These are phyloP conservation scores for Colletotrichum navitas DNA, from an alignment of 2,329 filamentous ascomycete genomes.

Conservation along the genomic window DNA sequence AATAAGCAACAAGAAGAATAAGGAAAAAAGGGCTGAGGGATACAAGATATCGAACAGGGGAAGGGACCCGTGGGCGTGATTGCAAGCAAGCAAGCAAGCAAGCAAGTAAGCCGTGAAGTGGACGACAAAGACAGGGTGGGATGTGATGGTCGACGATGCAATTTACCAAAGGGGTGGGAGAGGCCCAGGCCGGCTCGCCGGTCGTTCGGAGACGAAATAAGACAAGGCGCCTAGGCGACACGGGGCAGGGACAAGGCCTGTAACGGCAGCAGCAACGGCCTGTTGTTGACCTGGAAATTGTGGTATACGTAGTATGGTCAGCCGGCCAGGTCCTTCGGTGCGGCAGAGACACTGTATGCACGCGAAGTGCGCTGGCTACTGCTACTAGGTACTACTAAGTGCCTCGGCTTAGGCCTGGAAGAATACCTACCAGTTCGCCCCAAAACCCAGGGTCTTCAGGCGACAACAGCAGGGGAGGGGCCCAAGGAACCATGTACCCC, in stretches of 20 bases:
- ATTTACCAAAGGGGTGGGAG: constrained; percentile 9
- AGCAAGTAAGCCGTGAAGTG: constrained; percentile 16
- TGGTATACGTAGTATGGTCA: not conserved
- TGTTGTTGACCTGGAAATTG: constrained; percentile 16
- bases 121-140: constrained; percentile 1
- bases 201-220: not conserved
- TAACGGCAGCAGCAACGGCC: not conserved
- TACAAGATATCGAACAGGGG: not conserved
- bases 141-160: constrained; percentile 10
- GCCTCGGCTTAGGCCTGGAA: not conserved
- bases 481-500: not conserved
- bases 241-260: constrained; percentile 10
- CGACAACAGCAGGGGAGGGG: constrained; percentile 2
- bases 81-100: constrained; percentile 12
- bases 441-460: constrained; percentile 32
- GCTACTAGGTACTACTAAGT: too few species aligned
- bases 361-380: too few species aligned
- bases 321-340: too few species aligned
- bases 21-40: constrained; percentile 7
- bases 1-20: constrained; percentile 3
- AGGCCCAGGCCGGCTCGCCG: too few species aligned
- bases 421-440: constrained; percentile 20
- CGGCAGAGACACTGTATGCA: too few species aligned
- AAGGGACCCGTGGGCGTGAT: constrained; percentile 9
- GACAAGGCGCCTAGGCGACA: not conserved